phyloP scores from a whole-genome alignment of 2,329 filamentous ascomycete species.

The Sphaerulina populicola region DNA sequence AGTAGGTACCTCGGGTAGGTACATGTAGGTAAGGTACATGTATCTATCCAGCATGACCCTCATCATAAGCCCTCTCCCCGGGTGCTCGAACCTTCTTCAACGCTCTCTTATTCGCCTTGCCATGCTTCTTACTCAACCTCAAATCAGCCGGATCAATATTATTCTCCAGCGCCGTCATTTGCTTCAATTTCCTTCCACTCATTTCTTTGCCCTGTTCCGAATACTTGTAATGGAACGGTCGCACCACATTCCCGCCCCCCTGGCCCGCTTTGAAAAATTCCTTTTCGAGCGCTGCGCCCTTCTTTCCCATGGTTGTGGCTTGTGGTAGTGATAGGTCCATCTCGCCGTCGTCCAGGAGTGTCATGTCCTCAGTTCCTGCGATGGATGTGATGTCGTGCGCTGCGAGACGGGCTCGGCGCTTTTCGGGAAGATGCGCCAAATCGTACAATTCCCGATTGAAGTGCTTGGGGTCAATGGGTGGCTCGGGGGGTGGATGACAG shows the following conservation, averaged over 20 bases:
- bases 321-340: background rate
- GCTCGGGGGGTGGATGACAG: constrained; percentile 67
- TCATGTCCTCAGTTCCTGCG: constrained; percentile 33
- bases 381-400: constrained; percentile 35
- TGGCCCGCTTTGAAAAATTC: constrained; percentile 71
- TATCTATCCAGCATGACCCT: constrained; percentile 8
- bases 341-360: constrained; percentile 36
- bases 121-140: constrained; percentile 75
- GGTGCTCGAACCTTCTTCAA: constrained; percentile 26
- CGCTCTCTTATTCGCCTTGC: constrained; percentile 62
- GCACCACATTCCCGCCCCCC: constrained; percentile 55
- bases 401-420: constrained; percentile 60
- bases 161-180: constrained; percentile 74
- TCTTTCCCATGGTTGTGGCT: constrained; percentile 52
- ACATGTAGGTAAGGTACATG: too few relatives aligned
- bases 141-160: constrained; percentile 76
- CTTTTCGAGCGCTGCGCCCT: constrained; percentile 71
- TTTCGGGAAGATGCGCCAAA: constrained; percentile 68
- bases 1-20: too few relatives aligned
- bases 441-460: constrained; percentile 93
- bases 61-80: constrained; percentile 18
- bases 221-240: constrained; percentile 87
- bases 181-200: constrained; percentile 71
- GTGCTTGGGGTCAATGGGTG: constrained; percentile 56
- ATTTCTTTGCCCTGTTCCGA: constrained; percentile 75